Evolutionary conservation across 2,329 filamentous ascomycete genomes (phyloP), one percentile per base, ranked within the genome.

Genomic region (Penicillium sp.): DNA sequence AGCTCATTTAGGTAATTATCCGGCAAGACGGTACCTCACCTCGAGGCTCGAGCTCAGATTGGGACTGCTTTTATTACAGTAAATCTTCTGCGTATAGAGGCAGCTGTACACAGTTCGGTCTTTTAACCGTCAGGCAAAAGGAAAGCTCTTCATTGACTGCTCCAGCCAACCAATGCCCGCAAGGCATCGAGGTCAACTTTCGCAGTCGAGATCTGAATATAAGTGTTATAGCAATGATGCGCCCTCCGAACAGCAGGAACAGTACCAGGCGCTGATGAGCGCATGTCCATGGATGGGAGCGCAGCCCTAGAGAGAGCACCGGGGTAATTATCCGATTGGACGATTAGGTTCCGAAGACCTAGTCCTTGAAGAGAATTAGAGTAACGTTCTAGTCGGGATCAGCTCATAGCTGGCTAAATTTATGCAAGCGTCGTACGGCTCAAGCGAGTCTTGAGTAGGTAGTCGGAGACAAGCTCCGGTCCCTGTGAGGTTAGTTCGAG

Each of bases 111-210:
- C 26, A 26, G 26, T 26, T 26, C 26, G 5, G 26, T 26, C 26
- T 26, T 26, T 26, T 26, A 26, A 26, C 26, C 23, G 15, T 58
- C 73, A 75, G 54, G 47, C 38, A 60, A 66, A 67, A 58, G 60
- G 8, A 58, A 66, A 65, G 0, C 35, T 52, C 21, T 9, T 66
- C 60, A 58, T 59, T 63, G 44, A 9, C 21, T 7, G 54, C 60
- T 38, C 66, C 64, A 61, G 23, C 41, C 38, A 70, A 19, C 65
- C 63, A 69, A 23, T 57, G 51, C 64, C 17, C 52, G 41, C 6
- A 67, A 69, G 45, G 66, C 68, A n/a, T 71, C 62, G 46, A 66
- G 44, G 26, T 70, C 67, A 17, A 67, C 69, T 44, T 63, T 64
- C 31, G 65, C 64, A 3, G 61, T 11, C 47, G 67, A 65, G 38